Percentiles rank a stretch among this genome's conserved stretches.
These are phyloP conservation scores for Ophiognomonia clavigignenti-juglandacearum DNA, from an alignment of 2,329 filamentous ascomycete genomes.

Conservation along the genomic window DNA sequence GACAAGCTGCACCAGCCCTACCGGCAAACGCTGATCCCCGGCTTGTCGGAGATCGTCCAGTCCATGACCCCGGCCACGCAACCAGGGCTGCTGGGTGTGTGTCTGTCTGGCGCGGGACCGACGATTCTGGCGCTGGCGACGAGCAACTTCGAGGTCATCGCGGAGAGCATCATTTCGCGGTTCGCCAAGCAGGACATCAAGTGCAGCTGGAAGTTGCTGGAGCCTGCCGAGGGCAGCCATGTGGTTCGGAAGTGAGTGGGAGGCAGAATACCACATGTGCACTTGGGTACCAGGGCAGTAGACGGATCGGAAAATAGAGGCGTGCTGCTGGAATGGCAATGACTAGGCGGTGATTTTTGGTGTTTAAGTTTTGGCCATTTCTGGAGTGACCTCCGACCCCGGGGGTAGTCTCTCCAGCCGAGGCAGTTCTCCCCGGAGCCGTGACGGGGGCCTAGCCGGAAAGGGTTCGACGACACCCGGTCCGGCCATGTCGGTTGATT, in stretches of 20 bases:
- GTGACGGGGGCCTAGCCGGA: neutral
- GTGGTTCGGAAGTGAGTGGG: conserved; percentile 31
- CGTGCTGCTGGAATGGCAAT: neutral
- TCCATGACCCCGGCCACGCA: conserved; percentile 86
- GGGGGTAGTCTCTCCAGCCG: neutral
- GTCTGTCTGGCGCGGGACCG: conserved; percentile 88
- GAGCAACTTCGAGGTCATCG: conserved; percentile 82
- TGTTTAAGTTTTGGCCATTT: neutral
- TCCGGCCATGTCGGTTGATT: too few species aligned
- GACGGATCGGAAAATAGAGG: neutral
- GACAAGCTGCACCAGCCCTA: conserved; percentile 98
- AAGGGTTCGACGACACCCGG: neutral
- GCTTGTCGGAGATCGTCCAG: conserved; percentile 82
- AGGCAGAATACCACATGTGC: neutral
- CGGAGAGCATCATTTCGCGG: conserved; percentile 67
- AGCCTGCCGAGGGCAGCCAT: conserved; percentile 72
- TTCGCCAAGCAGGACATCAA: conserved; percentile 70
- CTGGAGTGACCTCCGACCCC: neutral
- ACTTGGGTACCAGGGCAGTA: neutral
- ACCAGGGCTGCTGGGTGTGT: conserved; percentile 86
- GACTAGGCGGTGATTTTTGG: too few species aligned
- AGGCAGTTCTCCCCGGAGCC: neutral
- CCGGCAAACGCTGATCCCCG: conserved; percentile 84
- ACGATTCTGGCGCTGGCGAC: conserved; percentile 93
- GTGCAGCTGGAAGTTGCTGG: conserved; percentile 82